Percentiles rank a stretch among this genome's conserved stretches.
Conservation (phyloP, 2,329 filamentous ascomycete genomes). For the Chaetomiaceae sp. region DNA sequence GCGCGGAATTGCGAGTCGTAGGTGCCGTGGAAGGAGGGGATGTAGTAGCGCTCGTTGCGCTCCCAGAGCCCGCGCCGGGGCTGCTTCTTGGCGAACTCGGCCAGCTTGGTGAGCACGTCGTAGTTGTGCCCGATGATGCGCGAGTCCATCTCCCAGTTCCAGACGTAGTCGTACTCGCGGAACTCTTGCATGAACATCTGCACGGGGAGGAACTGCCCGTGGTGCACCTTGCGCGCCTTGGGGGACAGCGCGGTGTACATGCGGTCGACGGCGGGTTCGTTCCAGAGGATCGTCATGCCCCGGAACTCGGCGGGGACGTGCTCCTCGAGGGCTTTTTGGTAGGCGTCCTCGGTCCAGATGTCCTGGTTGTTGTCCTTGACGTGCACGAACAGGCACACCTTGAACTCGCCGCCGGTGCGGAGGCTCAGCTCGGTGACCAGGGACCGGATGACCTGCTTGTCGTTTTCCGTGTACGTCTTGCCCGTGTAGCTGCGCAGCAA, state of each 20-base stretch:
- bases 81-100: constrained; percentile 60
- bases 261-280: constrained; percentile 66
- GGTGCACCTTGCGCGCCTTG: constrained; percentile 50
- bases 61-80: constrained; percentile 72
- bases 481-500: constrained; percentile 72
- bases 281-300: constrained; percentile 70
- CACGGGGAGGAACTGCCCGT: constrained; percentile 65
- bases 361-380: constrained; percentile 56
- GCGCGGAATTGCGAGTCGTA: constrained; percentile 65
- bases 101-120: constrained; percentile 66
- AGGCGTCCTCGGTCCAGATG: constrained; percentile 56
- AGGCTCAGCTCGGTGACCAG: constrained; percentile 74
- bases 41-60: constrained; percentile 67
- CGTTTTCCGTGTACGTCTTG: constrained; percentile 72
- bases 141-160: constrained; percentile 86
- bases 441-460: constrained; percentile 72
- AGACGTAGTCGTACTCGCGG: constrained; percentile 75
- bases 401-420: constrained; percentile 73
- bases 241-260: constrained; percentile 71
- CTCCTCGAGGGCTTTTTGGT: constrained; percentile 53
- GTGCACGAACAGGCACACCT: constrained; percentile 75
- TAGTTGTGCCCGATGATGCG: constrained; percentile 78
- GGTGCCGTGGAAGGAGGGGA: constrained; percentile 62
- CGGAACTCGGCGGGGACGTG: constrained; percentile 45
- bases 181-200: constrained; percentile 73